Percentiles rank a stretch among this genome's conserved stretches.
phyloP scores from a whole-genome alignment of 805 yeast genomes.

The Starmerella roubikii region DNA sequence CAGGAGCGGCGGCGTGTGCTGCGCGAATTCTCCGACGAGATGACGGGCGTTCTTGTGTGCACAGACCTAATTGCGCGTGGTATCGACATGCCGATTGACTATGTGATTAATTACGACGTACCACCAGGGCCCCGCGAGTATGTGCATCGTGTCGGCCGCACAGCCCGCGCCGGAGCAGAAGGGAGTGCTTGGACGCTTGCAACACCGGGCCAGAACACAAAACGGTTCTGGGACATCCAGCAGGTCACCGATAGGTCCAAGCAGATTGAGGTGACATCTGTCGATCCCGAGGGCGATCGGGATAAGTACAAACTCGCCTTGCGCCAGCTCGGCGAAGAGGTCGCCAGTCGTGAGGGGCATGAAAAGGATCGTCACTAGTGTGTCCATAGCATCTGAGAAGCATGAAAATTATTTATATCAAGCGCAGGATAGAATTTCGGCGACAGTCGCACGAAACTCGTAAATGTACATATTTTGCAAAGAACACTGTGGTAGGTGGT shows the following conservation, averaged over 20 bases:
- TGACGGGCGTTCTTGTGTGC: constrained; percentile 41
- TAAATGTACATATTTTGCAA: neutral
- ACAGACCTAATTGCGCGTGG: constrained; percentile 97
- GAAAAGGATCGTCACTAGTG: too few species aligned
- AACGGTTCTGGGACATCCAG: constrained; percentile 31
- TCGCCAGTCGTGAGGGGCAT: neutral
- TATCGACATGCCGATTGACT: constrained; percentile 59
- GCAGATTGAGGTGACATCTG: constrained; percentile 19
- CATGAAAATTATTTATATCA: too few species aligned
- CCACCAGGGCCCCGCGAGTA: constrained; percentile 85
- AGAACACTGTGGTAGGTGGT: constrained; percentile 1
- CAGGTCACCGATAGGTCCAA: constrained; percentile 22
- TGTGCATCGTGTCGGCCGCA: constrained; percentile 92
- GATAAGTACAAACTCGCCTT: constrained; percentile 34
- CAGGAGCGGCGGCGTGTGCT: constrained; percentile 44
- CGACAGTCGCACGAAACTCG: too few species aligned
- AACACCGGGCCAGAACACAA: constrained; percentile 66
- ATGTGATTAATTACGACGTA: constrained; percentile 79
- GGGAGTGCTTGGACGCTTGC: constrained; percentile 68
- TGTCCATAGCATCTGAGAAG: too few species aligned
- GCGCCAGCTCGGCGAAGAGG: constrained; percentile 32
- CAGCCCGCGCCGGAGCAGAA: constrained; percentile 75
- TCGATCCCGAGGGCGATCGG: constrained; percentile 29
- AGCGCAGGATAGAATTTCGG: too few species aligned
- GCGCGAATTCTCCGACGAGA: constrained; percentile 42